Evolutionary conservation across 495 filamentous ascomycete genomes (phyloP).

Genomic region (Staphylotrichum longicolle): DNA sequence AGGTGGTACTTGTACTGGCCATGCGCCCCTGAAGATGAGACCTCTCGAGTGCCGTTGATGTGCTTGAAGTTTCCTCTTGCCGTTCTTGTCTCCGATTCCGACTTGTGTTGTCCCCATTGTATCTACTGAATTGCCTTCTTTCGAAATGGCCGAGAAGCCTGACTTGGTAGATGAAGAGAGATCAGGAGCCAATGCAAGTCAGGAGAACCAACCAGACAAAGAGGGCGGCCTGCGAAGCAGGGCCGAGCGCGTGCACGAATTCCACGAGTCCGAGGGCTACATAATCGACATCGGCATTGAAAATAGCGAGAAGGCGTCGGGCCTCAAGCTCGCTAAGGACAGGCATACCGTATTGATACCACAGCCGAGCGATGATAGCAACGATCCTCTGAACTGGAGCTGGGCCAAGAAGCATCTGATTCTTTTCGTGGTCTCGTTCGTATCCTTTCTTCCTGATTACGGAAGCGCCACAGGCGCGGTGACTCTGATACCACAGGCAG

Average conservation of each 20-base stretch:
- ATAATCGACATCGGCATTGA: constrained; percentile 39
- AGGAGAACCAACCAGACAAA: neutral
- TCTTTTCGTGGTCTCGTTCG: constrained; percentile 51
- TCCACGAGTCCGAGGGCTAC: constrained; percentile 38
- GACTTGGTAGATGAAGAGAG: neutral
- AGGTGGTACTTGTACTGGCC: no score
- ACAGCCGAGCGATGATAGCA: constrained; percentile 54
- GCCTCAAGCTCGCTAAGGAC: constrained; percentile 42
- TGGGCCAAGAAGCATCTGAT: constrained; percentile 53
- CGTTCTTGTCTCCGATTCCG: no score
- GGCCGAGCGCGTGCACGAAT: constrained; percentile 29
- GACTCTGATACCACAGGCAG: constrained; percentile 53
- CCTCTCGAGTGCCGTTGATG: no score
- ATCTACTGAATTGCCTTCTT: no score
- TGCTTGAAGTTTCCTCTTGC: no score
- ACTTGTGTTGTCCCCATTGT: no score
- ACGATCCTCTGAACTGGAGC: constrained; percentile 62
- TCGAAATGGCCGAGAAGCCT: neutral
- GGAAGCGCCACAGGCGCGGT: constrained; percentile 55
- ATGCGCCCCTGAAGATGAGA: no score
- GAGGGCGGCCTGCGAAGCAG: neutral
- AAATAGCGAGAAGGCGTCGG: constrained; percentile 18
- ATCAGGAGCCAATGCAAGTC: neutral
- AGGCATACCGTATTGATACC: constrained; percentile 56
- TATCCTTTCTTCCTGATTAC: constrained; percentile 58